Evolutionary conservation across 495 filamentous ascomycete species (phyloP).

Genomic region (Glutinoglossum americanum): DNA sequence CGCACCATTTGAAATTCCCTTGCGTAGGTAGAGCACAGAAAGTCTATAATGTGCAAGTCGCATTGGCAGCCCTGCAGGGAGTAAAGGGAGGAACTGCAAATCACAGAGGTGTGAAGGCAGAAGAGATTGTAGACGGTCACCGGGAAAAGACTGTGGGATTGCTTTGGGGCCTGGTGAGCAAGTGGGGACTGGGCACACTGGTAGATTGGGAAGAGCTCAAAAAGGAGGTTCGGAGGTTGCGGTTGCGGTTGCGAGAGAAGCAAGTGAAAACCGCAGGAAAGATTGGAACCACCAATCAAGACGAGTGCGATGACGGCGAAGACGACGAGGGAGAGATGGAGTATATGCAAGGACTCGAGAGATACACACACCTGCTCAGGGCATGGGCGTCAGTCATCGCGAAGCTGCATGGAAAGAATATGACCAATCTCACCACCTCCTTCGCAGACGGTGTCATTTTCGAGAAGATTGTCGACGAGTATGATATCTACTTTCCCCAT

Average conservation of each 20-base stretch:
- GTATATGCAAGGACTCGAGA: conserved; percentile 13
- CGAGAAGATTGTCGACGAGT: conserved; percentile 35
- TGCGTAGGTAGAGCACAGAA: conserved; percentile 34
- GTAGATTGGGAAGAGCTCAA: conserved; percentile 32
- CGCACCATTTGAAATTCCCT: conserved; percentile 37
- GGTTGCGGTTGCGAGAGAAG: conserved; percentile 8
- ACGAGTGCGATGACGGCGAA: conserved; percentile 8
- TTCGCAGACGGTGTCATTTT: conserved; percentile 37
- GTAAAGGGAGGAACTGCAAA: conserved; percentile 17
- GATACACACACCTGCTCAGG: conserved; percentile 24
- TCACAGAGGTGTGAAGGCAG: conserved; percentile 24
- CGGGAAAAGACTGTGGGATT: conserved; percentile 44
- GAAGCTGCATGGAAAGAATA: conserved; percentile 21
- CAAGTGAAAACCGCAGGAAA: conserved; percentile 12
- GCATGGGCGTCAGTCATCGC: conserved; percentile 33
- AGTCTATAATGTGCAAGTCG: conserved; percentile 37
- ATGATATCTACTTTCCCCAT: conserved; percentile 20
- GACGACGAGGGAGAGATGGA: conserved; percentile 6
- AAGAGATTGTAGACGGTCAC: conserved; percentile 45
- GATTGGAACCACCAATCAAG: conserved; percentile 2
- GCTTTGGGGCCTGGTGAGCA: conserved; percentile 37
- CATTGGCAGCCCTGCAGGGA: conserved; percentile 28
- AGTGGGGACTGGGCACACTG: conserved; percentile 30
- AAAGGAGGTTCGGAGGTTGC: conserved; percentile 28
- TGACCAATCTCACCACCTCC: conserved; percentile 36